Evolutionary conservation across 106 monocot genomes (phyloP).

Genomic region (Platanthera zijinensis): DNA sequence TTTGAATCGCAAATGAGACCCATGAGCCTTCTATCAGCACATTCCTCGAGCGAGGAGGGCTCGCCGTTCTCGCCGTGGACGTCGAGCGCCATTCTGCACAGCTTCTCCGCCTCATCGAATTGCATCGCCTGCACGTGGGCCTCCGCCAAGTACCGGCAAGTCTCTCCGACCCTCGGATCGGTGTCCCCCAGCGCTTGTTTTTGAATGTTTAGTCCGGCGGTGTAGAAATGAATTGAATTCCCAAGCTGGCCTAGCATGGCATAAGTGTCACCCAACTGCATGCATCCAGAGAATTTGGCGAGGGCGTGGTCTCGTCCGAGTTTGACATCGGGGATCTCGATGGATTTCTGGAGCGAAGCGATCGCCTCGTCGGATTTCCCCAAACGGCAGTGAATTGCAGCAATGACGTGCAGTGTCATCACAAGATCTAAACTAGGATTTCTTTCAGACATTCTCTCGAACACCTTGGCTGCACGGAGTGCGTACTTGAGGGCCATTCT

Average conservation of each 20-base stretch:
- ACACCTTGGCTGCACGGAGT: slow-evolving; percentile 38
- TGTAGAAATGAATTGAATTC: slow-evolving; percentile 47
- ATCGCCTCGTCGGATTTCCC: slow-evolving; percentile 31
- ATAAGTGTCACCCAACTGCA: slow-evolving; percentile 65
- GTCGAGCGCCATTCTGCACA: slow-evolving; percentile 53
- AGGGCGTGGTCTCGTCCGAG: slow-evolving; percentile 36
- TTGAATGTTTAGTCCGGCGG: slow-evolving; percentile 41
- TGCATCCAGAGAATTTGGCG: slow-evolving; percentile 48
- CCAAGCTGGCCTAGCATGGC: slow-evolving; percentile 56
- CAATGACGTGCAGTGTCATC: slow-evolving; percentile 42
- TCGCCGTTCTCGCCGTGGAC: slow-evolving; percentile 44
- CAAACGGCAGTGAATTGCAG: slow-evolving; percentile 39
- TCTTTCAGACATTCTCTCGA: slow-evolving; percentile 28
- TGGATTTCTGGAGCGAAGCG: slow-evolving; percentile 30
- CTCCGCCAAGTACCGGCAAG: slow-evolving; percentile 67
- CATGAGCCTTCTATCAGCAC: slow-evolving; percentile 61
- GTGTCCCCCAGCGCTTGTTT: slow-evolving; percentile 43
- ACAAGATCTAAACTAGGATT: slow-evolving; percentile 37
- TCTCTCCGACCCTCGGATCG: slow-evolving; percentile 73
- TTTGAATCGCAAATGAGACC: slow-evolving; percentile 64
- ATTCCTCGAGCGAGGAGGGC: slow-evolving; percentile 49
- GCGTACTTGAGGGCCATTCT: slow-evolving; percentile 37
- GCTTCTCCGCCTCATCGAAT: slow-evolving; percentile 52
- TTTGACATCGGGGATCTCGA: slow-evolving; percentile 27
- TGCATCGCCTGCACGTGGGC: slow-evolving; percentile 64